Conservation (phyloP, 2,329 filamentous ascomycete genomes). For the Xylaria sp. region DNA sequence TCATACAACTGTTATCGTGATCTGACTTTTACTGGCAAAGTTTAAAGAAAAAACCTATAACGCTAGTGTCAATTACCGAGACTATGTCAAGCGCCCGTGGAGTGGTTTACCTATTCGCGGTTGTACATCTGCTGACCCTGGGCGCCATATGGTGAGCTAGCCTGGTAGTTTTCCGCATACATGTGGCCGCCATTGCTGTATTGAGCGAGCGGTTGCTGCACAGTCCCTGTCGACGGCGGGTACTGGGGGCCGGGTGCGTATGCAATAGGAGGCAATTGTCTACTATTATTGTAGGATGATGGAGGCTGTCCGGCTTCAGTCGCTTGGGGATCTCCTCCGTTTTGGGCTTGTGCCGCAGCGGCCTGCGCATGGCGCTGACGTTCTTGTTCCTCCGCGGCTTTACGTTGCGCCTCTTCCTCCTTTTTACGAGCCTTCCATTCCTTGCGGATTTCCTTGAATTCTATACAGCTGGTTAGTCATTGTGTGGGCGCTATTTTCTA, state of each 20-base stretch:
- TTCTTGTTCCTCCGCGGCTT: constrained; percentile 86
- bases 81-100: neutral
- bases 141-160: constrained; percentile 62
- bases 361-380: constrained; percentile 68
- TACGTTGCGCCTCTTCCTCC: constrained; percentile 92
- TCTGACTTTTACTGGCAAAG: neutral
- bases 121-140: constrained; percentile 71
- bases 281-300: constrained; percentile 69
- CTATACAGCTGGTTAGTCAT: constrained; percentile 62
- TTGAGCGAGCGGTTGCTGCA: constrained; percentile 60
- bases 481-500: neutral
- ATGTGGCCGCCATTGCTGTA: constrained; percentile 65
- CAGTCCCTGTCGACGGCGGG: constrained; percentile 67
- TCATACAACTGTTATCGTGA: constrained; percentile 21
- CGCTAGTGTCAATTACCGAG: constrained; percentile 4
- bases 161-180: constrained; percentile 65
- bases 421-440: constrained; percentile 99
- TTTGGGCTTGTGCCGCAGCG: constrained; percentile 66
- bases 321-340: constrained; percentile 61
- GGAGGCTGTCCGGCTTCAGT: constrained; percentile 65
- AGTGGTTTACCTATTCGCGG: constrained; percentile 56
- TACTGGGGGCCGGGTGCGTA: constrained; percentile 77
- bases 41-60: neutral
- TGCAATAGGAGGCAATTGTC: constrained; percentile 80
- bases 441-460: constrained; percentile 99